phyloP scores from a whole-genome alignment of 768 basidiomycete genomes.

The Rhizopogon rudus region DNA sequence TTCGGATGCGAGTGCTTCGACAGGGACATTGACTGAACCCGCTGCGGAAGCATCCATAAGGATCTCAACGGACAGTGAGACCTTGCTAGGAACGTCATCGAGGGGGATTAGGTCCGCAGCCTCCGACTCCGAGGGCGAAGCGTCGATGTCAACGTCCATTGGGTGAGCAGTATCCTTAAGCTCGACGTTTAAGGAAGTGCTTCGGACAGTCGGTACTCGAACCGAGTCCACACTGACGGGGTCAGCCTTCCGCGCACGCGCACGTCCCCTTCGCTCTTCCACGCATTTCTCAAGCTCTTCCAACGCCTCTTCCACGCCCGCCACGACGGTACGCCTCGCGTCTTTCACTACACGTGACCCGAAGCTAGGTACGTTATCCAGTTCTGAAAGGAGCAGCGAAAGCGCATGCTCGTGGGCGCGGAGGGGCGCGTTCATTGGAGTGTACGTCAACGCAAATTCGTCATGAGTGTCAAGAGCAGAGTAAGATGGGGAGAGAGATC shows the following conservation, averaged over 20 bases:
- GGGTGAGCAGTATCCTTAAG: not conserved
- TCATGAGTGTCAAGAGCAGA: conserved; percentile 8
- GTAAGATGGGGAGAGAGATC: conserved; percentile 7
- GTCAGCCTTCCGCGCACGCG: not conserved
- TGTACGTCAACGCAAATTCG: conserved; percentile 45
- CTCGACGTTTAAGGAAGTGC: not conserved
- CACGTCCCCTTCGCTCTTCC: conserved; percentile 28
- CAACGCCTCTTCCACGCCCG: conserved; percentile 50
- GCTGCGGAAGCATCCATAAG: not conserved
- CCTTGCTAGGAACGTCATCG: not conserved
- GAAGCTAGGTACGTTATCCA: conserved; percentile 58
- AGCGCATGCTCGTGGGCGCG: conserved; percentile 60
- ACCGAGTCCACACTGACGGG: not conserved
- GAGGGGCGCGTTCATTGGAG: conserved; percentile 51
- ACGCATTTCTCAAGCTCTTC: conserved; percentile 47
- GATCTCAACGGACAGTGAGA: not conserved
- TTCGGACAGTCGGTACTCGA: no score
- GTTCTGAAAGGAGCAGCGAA: conserved; percentile 45
- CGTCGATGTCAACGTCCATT: not conserved
- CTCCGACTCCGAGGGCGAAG: not conserved
- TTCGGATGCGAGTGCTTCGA: not conserved
- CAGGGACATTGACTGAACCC: not conserved
- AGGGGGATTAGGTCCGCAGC: not conserved
- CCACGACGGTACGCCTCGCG: conserved; percentile 51
- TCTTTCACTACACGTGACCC: conserved; percentile 51